Percentiles rank a stretch among this genome's conserved stretches.
Evolutionary conservation across 352 stramenopile genomes (phyloP).

Genomic region (Globisporangium nunn): DNA sequence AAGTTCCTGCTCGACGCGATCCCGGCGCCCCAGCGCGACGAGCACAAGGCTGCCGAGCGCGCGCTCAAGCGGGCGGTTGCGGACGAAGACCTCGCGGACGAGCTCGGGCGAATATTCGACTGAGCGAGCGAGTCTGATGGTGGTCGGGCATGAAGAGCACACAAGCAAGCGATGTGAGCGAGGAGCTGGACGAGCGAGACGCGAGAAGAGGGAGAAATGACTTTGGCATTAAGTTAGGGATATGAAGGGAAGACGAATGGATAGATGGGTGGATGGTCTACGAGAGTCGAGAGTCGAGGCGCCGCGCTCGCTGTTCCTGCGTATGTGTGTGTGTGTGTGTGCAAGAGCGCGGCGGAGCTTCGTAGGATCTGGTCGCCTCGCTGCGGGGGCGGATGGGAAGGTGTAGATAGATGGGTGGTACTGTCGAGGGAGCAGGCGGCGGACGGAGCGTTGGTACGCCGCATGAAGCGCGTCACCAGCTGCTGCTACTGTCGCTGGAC

Average conservation of each 20-base stretch:
- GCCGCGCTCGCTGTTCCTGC: too few relatives aligned
- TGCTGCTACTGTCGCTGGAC: too few relatives aligned
- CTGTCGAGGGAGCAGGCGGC: too few relatives aligned
- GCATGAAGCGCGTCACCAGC: too few relatives aligned
- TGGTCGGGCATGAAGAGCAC: too few relatives aligned
- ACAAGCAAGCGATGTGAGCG: neutral
- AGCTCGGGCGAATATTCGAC: conserved; percentile 40
- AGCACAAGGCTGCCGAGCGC: conserved; percentile 36
- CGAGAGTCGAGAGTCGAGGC: neutral
- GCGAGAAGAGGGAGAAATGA: neutral
- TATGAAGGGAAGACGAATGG: too few relatives aligned
- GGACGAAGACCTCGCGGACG: conserved; percentile 36
- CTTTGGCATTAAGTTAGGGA: neutral
- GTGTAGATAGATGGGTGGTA: too few relatives aligned
- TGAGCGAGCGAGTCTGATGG: conserved; percentile 8
- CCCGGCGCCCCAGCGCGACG: conserved; percentile 33
- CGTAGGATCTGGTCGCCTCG: neutral
- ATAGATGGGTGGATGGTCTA: neutral
- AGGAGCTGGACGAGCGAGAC: neutral
- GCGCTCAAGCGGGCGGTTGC: conserved; percentile 37
- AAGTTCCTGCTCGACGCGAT: conserved; percentile 73
- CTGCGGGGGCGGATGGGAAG: too few relatives aligned
- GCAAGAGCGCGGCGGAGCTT: too few relatives aligned
- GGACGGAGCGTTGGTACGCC: too few relatives aligned
- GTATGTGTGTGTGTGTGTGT: too few relatives aligned